Evolutionary conservation across 164 flowering plant species (phyloP).

Genomic region (Protea cynaroides): DNA sequence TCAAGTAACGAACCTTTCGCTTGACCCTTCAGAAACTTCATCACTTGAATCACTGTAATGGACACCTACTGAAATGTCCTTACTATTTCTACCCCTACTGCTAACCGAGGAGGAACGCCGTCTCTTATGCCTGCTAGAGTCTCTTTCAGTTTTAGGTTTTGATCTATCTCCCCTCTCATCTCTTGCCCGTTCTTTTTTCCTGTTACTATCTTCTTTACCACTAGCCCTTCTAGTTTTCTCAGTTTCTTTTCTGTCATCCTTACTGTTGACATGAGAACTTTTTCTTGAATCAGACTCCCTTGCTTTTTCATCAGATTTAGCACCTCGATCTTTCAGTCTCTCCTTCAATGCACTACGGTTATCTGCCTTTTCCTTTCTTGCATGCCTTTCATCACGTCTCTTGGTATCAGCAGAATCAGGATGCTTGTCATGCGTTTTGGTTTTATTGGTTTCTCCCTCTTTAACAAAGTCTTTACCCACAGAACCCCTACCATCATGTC

Average conservation of each 20-base stretch:
- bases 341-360: slow-evolving; percentile 46
- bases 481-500: slow-evolving; percentile 28
- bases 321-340: slow-evolving; percentile 32
- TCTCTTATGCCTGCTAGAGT: slow-evolving; percentile 55
- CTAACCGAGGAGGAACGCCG: slow-evolving; percentile 52
- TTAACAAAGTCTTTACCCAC: slow-evolving; percentile 22
- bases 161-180: slow-evolving; percentile 55
- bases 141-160: slow-evolving; percentile 39
- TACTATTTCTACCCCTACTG: slow-evolving; percentile 51
- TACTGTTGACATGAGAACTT: slow-evolving; percentile 26
- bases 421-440: slow-evolving; percentile 26
- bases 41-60: slow-evolving; percentile 48
- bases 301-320: slow-evolving; percentile 30
- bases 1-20: slow-evolving; percentile 36
- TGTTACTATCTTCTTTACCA: slow-evolving; percentile 37
- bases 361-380: slow-evolving; percentile 35
- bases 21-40: slow-evolving; percentile 59
- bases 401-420: slow-evolving; percentile 27
- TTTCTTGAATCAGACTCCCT: slow-evolving; percentile 47
- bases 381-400: slow-evolving; percentile 40
- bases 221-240: slow-evolving; percentile 36
- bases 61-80: slow-evolving; percentile 33
- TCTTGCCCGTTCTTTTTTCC: slow-evolving; percentile 43
- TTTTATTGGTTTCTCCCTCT: slow-evolving; percentile 27
- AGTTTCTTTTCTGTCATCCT: slow-evolving; percentile 43